Evolutionary conservation across 2,329 filamentous ascomycete genomes (phyloP).

Genomic region (Colletotrichum shisoi): DNA sequence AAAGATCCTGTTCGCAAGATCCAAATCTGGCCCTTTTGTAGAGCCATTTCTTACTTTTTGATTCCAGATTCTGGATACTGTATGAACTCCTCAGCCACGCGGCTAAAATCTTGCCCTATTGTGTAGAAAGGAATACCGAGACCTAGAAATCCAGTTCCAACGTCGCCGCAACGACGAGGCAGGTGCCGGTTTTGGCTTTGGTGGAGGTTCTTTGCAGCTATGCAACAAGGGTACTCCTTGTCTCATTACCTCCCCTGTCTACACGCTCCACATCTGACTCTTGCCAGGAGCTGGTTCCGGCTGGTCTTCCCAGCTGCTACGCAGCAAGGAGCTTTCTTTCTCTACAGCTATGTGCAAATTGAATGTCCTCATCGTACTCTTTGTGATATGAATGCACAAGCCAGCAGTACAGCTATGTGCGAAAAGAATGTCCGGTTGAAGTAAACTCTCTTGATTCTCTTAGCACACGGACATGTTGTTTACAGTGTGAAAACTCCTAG

Average conservation of each 20-base stretch:
- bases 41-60: no score
- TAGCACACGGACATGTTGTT: not conserved
- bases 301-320: not conserved
- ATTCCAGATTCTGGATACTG: no score
- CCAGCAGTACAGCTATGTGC: slow-evolving; percentile 23
- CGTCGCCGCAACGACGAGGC: not conserved
- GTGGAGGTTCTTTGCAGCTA: not conserved
- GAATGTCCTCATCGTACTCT: no score
- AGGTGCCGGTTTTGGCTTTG: not conserved
- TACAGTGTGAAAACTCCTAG: not conserved
- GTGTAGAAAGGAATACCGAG: not conserved
- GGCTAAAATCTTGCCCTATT: no score
- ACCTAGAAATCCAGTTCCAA: not conserved
- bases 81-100: no score
- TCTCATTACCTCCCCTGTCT: not conserved
- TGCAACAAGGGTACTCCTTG: not conserved
- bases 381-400: no score
- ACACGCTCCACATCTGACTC: not conserved
- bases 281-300: not conserved
- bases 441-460: slow-evolving; percentile 1
- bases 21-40: no score
- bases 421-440: slow-evolving; percentile 14
- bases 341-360: no score
- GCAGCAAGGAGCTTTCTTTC: no score
- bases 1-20: not conserved